These are phyloP conservation scores for Vigna unguiculata DNA, from an alignment of 306 rosid genomes.

Conservation along the genomic window DNA sequence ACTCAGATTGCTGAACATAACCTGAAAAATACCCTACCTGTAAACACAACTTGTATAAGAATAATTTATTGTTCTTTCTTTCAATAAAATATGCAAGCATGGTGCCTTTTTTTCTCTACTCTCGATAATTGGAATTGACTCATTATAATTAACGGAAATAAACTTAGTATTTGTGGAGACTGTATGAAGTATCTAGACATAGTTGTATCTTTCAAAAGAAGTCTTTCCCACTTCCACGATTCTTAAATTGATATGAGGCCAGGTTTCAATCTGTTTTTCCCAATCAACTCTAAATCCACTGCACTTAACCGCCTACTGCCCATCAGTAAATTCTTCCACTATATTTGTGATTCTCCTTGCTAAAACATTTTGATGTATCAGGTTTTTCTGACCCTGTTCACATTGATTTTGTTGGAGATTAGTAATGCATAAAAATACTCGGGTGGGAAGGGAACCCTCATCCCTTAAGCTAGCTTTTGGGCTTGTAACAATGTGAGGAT, in stretches of 20 bases:
- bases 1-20: too few relatives aligned
- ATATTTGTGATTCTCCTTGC: not conserved
- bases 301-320: not conserved
- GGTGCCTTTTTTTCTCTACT: not conserved
- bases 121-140: not conserved
- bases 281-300: not conserved
- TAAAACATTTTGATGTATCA: not conserved
- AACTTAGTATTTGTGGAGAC: not conserved
- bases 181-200: not conserved
- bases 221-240: not conserved
- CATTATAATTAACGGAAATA: not conserved
- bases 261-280: not conserved
- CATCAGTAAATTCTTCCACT: not conserved
- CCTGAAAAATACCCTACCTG: too few relatives aligned
- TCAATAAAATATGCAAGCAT: not conserved
- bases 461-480: too few relatives aligned
- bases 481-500: too few relatives aligned
- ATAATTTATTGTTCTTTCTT: too few relatives aligned
- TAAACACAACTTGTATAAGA: too few relatives aligned
- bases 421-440: too few relatives aligned
- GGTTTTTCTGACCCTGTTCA: not conserved
- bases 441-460: too few relatives aligned
- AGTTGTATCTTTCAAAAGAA: not conserved
- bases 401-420: too few relatives aligned
- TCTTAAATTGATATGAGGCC: not conserved